A percentile compares a stretch with the other conserved stretches of the same genome.
phyloP scores from a whole-genome alignment of 1,284 basidiomycete genomes.

The Mycena citricolor region DNA sequence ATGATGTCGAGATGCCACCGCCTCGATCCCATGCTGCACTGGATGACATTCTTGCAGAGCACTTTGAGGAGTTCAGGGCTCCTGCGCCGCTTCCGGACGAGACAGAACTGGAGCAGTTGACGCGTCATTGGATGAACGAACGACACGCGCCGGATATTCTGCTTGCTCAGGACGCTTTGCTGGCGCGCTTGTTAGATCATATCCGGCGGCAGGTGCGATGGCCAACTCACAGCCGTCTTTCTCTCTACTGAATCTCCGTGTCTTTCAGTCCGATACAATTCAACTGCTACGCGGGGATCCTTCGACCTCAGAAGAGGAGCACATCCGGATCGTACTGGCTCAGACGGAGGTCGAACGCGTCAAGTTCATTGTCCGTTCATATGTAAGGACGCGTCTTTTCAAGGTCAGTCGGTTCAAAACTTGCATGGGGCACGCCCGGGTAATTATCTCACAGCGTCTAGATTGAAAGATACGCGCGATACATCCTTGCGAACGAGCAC shows the following conservation, averaged over 20 bases:
- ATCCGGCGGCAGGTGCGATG: constrained; percentile 77
- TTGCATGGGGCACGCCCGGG: constrained; percentile 4
- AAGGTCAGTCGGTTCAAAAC: constrained; percentile 55
- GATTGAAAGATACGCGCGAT: constrained; percentile 86
- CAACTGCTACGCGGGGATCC: constrained; percentile 75
- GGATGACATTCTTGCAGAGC: no score
- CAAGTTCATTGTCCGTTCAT: constrained; percentile 86
- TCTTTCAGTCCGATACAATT: constrained; percentile 55
- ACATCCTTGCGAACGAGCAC: constrained; percentile 67
- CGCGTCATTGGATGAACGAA: constrained; percentile 85
- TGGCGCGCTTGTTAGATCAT: constrained; percentile 75
- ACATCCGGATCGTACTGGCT: constrained; percentile 86
- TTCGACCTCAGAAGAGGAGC: constrained; percentile 83
- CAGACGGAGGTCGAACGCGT: constrained; percentile 92
- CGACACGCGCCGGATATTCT: constrained; percentile 81
- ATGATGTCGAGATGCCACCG: no score
- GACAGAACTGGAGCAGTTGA: constrained; percentile 60
- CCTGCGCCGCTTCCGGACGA: constrained; percentile 23
- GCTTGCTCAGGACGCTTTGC: constrained; percentile 70
- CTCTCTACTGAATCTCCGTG: constrained; percentile 2
- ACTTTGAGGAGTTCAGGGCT: no score
- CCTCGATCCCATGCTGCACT: no score
- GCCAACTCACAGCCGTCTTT: constrained; percentile 12
- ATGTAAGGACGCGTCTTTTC: constrained; percentile 80
- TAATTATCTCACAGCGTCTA: constrained; percentile 35